Percentiles rank a stretch among this genome's conserved stretches.
phyloP scores from a whole-genome alignment of 2,329 filamentous ascomycete genomes.

The Ophiocordyceps camponoti-leonardi region DNA sequence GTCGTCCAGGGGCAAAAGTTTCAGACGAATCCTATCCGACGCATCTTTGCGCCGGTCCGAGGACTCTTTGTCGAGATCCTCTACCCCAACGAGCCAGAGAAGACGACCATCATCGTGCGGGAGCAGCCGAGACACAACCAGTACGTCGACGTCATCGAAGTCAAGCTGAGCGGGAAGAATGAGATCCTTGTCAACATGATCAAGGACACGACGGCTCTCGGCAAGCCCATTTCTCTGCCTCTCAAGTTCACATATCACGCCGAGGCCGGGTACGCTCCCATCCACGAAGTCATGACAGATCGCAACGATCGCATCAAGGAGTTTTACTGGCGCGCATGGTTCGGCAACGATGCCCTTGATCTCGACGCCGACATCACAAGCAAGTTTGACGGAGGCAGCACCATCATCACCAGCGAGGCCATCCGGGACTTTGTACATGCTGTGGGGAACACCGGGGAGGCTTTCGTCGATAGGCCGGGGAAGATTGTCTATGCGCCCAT shows the following conservation, averaged over 20 bases:
- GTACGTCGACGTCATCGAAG: slow-evolving; percentile 75
- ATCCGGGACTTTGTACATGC: slow-evolving; percentile 99
- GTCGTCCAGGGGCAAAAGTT: slow-evolving; percentile 93
- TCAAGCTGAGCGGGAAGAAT: slow-evolving; percentile 55
- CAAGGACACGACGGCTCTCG: slow-evolving; percentile 79
- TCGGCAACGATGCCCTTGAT: slow-evolving; percentile 68
- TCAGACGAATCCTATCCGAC: slow-evolving; percentile 88
- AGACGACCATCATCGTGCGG: slow-evolving; percentile 72
- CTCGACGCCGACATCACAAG: slow-evolving; percentile 74
- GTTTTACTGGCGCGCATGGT: slow-evolving; percentile 98
- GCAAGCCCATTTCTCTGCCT: slow-evolving; percentile 64
- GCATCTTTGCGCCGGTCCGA: slow-evolving; percentile 72
- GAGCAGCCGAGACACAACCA: slow-evolving; percentile 79
- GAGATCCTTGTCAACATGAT: slow-evolving; percentile 82
- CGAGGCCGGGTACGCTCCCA: slow-evolving; percentile 92
- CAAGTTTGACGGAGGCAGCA: slow-evolving; percentile 76
- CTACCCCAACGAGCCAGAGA: slow-evolving; percentile 63
- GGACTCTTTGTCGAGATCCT: slow-evolving; percentile 82
- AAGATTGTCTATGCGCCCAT: slow-evolving; percentile 93
- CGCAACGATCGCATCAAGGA: slow-evolving; percentile 98
- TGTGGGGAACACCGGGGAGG: slow-evolving; percentile 92
- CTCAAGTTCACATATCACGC: slow-evolving; percentile 88
- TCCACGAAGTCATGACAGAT: slow-evolving; percentile 86
- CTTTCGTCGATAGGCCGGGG: slow-evolving; percentile 87
- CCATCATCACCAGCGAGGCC: slow-evolving; percentile 74